Percentiles rank a stretch among this genome's conserved stretches.
Conservation (phyloP, 2,329 filamentous ascomycete species). For the Chaetomium globosum region DNA sequence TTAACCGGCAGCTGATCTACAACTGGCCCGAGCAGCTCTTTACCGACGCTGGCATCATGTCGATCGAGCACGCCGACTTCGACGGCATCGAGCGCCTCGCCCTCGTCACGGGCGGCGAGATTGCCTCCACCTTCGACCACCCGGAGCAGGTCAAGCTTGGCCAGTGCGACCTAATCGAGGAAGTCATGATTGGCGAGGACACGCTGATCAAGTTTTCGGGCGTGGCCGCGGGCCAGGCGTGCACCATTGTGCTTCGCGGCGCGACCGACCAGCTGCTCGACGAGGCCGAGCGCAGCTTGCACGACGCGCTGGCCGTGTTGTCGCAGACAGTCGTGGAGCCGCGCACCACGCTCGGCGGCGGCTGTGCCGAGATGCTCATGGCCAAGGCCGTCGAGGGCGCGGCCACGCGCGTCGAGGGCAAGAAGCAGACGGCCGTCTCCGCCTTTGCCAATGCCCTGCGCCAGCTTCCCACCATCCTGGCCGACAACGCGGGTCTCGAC, state of each 20-base stretch:
- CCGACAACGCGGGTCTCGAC: slow-evolving; percentile 95
- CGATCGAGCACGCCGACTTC: slow-evolving; percentile 98
- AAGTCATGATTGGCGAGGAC: slow-evolving; percentile 97
- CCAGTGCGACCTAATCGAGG: slow-evolving; percentile 92
- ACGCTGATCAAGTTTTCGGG: slow-evolving; percentile 97
- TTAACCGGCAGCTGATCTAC: slow-evolving; percentile 98
- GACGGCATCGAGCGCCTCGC: slow-evolving; percentile 95
- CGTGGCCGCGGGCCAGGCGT: slow-evolving; percentile 88
- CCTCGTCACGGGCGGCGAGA: slow-evolving; percentile 94
- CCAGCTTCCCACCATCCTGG: slow-evolving; percentile 93
- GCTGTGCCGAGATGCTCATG: slow-evolving; percentile 99
- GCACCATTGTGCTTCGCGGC: slow-evolving; percentile 93
- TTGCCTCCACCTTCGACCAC: slow-evolving; percentile 96
- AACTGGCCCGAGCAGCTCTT: slow-evolving; percentile 99
- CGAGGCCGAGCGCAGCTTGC: slow-evolving; percentile 92
- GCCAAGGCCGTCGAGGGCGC: slow-evolving; percentile 94
- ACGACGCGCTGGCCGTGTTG: slow-evolving; percentile 93
- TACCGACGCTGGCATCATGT: slow-evolving; percentile 95
- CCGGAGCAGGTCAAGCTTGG: slow-evolving; percentile 96
- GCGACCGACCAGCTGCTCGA: slow-evolving; percentile 96
- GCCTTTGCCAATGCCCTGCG: slow-evolving; percentile 86
- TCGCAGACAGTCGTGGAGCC: slow-evolving; percentile 97
- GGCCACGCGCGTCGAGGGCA: slow-evolving; percentile 91
- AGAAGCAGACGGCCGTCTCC: slow-evolving; percentile 92
- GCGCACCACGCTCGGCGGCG: slow-evolving; percentile 89